Conservation (phyloP, 2,329 filamentous ascomycete species). For the Polytolypa hystricis region DNA sequence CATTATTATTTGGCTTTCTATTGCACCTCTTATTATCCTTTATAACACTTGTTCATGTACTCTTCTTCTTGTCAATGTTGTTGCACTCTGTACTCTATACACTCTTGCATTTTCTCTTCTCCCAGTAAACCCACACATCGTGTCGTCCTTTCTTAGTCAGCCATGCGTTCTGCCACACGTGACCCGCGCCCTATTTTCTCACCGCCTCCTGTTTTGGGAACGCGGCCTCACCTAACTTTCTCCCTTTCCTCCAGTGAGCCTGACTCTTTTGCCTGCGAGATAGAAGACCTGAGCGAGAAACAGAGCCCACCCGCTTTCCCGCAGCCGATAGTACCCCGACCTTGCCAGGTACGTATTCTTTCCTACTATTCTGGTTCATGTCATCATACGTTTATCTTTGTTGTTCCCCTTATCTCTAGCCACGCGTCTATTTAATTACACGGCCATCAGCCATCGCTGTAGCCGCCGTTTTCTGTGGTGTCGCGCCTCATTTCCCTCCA, state of each 20-base stretch:
- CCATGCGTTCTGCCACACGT: too few species aligned
- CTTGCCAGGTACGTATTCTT: slow-evolving; percentile 3
- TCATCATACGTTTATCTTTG: background rate
- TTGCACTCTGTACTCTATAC: too few species aligned
- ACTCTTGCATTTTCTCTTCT: too few species aligned
- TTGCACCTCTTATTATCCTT: too few species aligned
- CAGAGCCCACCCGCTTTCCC: background rate
- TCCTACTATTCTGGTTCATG: background rate
- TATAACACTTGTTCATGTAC: too few species aligned
- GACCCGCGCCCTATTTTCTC: background rate
- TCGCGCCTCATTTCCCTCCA: slow-evolving; percentile 1
- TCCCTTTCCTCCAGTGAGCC: background rate
- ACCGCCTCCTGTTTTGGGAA: slow-evolving; percentile 3
- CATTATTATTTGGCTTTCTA: too few species aligned
- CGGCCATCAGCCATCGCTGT: background rate
- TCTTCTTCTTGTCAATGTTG: too few species aligned
- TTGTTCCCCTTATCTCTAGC: background rate
- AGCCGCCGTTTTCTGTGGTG: slow-evolving; percentile 1
- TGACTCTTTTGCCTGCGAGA: too few species aligned
- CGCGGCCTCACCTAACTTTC: background rate
- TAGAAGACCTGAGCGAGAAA: background rate
- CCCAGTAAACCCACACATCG: too few species aligned
- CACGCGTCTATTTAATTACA: background rate
- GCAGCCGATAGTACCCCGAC: slow-evolving; percentile 1
- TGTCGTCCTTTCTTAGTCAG: too few species aligned